Percentiles rank a stretch among this genome's conserved stretches.
Conservation (phyloP, 73 alveolate genomes). For the Stentor coeruleus region DNA sequence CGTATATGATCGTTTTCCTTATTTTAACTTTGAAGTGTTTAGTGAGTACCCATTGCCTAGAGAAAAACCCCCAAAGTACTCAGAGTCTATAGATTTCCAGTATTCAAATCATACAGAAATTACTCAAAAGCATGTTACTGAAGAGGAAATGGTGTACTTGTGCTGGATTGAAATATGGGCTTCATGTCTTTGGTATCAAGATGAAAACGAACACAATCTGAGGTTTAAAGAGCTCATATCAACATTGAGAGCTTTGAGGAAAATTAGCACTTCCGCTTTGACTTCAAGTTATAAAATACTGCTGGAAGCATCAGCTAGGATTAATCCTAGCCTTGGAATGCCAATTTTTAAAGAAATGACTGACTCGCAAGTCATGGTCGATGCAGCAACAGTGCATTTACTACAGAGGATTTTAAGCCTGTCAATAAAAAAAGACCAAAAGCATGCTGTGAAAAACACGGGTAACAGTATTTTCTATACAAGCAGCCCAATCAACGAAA, state of each 20-base stretch:
- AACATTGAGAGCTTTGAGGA: background rate
- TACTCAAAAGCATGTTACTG: background rate
- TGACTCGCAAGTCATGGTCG: background rate
- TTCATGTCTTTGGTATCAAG: background rate
- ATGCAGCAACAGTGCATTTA: background rate
- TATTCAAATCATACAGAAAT: background rate
- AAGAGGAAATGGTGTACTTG: background rate
- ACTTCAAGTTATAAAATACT: background rate
- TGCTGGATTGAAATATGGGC: conserved; percentile 15
- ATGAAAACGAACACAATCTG: background rate
- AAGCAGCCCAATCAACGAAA: background rate
- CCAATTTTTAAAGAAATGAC: background rate
- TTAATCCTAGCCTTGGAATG: background rate
- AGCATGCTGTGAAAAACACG: no score
- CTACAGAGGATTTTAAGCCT: background rate
- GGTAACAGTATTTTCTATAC: background rate
- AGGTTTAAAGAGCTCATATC: background rate
- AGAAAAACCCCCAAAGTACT: background rate
- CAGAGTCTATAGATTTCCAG: no score
- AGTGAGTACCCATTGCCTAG: background rate
- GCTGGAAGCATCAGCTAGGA: background rate
- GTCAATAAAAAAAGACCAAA: background rate
- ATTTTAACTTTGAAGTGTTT: background rate
- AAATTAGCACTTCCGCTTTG: background rate
- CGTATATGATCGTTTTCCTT: background rate